Evolutionary conservation across 139 green algal species (phyloP), one percentile per base, ranked within the genome.

Genomic region (Picochlorum sp.): DNA sequence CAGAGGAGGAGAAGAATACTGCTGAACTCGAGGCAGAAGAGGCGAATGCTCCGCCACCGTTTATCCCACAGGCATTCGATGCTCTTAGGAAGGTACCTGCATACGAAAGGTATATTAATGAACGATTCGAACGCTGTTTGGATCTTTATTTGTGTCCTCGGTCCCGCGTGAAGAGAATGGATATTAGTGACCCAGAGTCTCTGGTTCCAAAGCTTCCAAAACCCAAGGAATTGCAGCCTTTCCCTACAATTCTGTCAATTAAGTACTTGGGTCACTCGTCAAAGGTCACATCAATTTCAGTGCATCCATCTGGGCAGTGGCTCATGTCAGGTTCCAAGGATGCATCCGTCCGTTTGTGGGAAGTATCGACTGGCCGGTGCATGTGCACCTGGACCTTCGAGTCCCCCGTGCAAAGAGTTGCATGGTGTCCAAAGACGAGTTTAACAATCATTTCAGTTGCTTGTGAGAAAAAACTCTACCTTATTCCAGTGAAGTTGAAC

Each of bases 91-190:
- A 76, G 62, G 80, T 86, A 45, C 92, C 92, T 6, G 72, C 81
- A 67, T 98, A 98, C 66, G 62, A 58, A 9, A 37, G 65, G 31
- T 97, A 94, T 82, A 91, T 98, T 63, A 86, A 92, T 45, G 92
- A 98, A 71, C 77, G 86, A 20, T 98, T 98, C 68, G 93, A 98
- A 80, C 87, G 93, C 55, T 99, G 93, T 81, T 77, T 98, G 66
- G 93, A 98, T 74, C 83, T 98, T 6, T 98, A 98, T 78, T 78
- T 98, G 30, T 97, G 91, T 83, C 93, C 94, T 6, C 77, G 92
- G 37, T 71, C 83, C 11, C 66, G 79, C 6, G 79, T 77, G 57
- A 91, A 88, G 75, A 77, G 86, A 10, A 59, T 89, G 65, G 62
- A 86, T 67, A 77, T 95, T 30, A 45, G 24, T 62, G 47, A 94